phyloP scores from a whole-genome alignment of 108 stramenopile species.

The Pseudonitzschia pungens region DNA sequence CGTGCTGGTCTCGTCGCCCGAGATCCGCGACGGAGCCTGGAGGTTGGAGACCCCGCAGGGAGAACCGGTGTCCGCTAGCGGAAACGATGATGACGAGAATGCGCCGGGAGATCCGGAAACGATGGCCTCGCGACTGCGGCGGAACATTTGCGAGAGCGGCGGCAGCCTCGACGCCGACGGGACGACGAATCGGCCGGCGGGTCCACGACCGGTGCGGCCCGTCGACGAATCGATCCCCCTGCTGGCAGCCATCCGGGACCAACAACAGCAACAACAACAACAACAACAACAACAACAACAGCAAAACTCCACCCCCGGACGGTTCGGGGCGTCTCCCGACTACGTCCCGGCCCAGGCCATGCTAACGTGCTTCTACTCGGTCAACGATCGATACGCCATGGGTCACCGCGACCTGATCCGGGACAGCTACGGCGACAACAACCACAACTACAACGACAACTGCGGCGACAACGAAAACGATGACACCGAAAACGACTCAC shows the following conservation, averaged over 20 bases:
- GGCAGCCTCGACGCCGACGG: not conserved
- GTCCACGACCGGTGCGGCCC: conserved; percentile 7
- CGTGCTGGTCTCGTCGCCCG: not conserved
- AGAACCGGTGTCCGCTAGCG: conserved; percentile 21
- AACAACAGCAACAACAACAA: too few species aligned
- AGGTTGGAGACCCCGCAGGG: not conserved
- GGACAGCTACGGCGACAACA: too few species aligned
- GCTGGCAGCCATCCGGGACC: not conserved
- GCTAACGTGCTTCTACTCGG: conserved; percentile 76
- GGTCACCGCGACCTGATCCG: not conserved
- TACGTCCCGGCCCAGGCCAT: conserved; percentile 72
- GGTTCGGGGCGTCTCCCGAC: not conserved
- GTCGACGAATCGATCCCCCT: not conserved
- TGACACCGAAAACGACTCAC: too few species aligned
- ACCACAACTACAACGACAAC: not conserved
- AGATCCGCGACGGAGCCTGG: not conserved
- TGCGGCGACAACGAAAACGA: conserved; percentile 10
- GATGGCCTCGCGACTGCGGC: not conserved
- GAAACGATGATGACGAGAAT: not conserved
- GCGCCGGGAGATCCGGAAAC: not conserved
- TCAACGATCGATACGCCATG: conserved; percentile 32
- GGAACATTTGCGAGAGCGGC: not conserved
- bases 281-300: too few species aligned
- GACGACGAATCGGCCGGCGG: not conserved
- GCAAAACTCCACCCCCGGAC: not conserved